Evolutionary conservation across 1,284 basidiomycete species (phyloP), one percentile per base, ranked within the genome.

Genomic region (Peniophora sp.): DNA sequence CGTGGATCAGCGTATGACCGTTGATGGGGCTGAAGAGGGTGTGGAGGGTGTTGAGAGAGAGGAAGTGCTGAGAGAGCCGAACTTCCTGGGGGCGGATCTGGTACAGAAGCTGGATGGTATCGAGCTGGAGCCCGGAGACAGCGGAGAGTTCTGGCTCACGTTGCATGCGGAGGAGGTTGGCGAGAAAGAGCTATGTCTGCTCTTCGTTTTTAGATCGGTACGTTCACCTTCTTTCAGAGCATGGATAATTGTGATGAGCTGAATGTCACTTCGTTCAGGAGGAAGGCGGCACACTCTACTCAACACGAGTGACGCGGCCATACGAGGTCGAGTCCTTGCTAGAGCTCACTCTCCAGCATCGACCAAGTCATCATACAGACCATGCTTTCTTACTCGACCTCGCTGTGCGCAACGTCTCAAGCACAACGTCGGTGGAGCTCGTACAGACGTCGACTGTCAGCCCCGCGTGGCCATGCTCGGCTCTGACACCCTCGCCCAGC

Each of bases 161-260:
- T 59, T 87, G 32, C 81, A 85, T 59, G 75, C 78, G 3, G 69
- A 74, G 45, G 59, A 65, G 2, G 50, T 65, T 15, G 77, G 73
- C 34, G 68, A 74, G 49, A 72, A 75, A 49, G 75, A 80, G 47
- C 67, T 90, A 12, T 74, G 68, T 51, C 54, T 88, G 10, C 67
- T 89, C 12, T 75, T 90, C 59, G 72, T 84, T 9, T 89, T 81
- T 66, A 77, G 87, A 61, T 79, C 85, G 71, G 88, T 88, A 58
- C 52, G 69, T n/a, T n/a, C n/a, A n/a, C n/a, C 65, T 5, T 18
- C 3, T 24, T 46, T 42, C 15, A 32, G 27, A 32, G 27, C 27
- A 5, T 5, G 12, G 5, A 32, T 32, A 32, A 12, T 32, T 6
- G 5, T 5, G 5, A 12, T 32, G 27, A 32, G 12, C 27, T 32